phyloP scores from a whole-genome alignment of 2,329 filamentous ascomycete genomes.

The Xylariaceae sp. region DNA sequence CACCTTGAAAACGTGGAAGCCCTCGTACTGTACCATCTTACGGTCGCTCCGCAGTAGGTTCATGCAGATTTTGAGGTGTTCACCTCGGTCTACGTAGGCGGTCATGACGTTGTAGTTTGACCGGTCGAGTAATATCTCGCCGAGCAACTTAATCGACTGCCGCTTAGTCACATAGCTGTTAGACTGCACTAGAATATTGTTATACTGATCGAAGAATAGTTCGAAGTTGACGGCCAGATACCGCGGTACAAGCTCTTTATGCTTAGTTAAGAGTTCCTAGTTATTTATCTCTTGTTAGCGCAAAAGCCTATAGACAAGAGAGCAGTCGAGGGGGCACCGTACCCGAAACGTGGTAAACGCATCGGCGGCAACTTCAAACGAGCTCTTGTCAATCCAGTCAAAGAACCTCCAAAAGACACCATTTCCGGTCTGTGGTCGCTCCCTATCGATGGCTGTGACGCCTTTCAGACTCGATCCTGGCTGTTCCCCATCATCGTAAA shows the following conservation, averaged over 20 bases:
- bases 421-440: slow-evolving; percentile 75
- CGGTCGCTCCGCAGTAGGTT: slow-evolving; percentile 93
- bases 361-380: slow-evolving; percentile 95
- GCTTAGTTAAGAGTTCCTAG: slow-evolving; percentile 90
- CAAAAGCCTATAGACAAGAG: neutral
- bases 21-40: slow-evolving; percentile 99
- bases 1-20: slow-evolving; percentile 99
- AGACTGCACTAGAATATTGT: slow-evolving; percentile 84
- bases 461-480: slow-evolving; percentile 76
- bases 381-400: slow-evolving; percentile 94
- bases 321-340: slow-evolving; percentile 31
- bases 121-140: slow-evolving; percentile 91
- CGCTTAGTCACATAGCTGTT: slow-evolving; percentile 97
- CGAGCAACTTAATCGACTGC: slow-evolving; percentile 95
- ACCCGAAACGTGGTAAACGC: slow-evolving; percentile 97
- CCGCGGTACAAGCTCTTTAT: slow-evolving; percentile 88
- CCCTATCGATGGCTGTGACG: slow-evolving; percentile 77
- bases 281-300: slow-evolving; percentile 27
- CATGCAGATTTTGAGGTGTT: slow-evolving; percentile 98
- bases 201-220: slow-evolving; percentile 91
- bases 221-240: slow-evolving; percentile 92
- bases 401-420: slow-evolving; percentile 98
- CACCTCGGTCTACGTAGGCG: slow-evolving; percentile 90
- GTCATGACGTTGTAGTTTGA: slow-evolving; percentile 99
- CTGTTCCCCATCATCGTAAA: slow-evolving; percentile 86